Conservation (phyloP, 2,329 filamentous ascomycete genomes). For the Aspergillus alliaceus region DNA sequence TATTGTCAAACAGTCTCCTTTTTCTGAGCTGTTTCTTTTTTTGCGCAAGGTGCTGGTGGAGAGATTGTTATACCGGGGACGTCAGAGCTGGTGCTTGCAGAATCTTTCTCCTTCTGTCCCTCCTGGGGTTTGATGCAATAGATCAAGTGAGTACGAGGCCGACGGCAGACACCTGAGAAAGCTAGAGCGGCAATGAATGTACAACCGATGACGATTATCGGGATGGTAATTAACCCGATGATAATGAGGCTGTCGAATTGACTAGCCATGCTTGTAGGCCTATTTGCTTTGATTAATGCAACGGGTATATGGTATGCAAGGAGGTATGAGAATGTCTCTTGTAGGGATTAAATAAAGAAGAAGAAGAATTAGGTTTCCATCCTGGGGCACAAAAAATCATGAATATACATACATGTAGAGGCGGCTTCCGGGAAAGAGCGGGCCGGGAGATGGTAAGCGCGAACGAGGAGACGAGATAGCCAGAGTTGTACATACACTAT, state of each 20-base stretch:
- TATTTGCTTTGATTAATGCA: slow-evolving; percentile 18
- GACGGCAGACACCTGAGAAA: slow-evolving; percentile 38
- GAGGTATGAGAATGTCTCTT: neutral
- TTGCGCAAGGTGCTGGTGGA: neutral
- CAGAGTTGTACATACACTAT: neutral
- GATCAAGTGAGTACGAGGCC: slow-evolving; percentile 12
- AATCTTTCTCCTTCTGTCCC: neutral
- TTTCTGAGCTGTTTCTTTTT: neutral
- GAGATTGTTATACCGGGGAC: neutral
- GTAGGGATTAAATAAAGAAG: neutral
- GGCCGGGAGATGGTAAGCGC: neutral
- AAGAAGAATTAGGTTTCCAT: neutral
- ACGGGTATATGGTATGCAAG: neutral
- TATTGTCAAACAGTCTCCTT: neutral
- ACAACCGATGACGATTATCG: slow-evolving; percentile 46
- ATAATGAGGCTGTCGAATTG: slow-evolving; percentile 39
- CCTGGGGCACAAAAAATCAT: neutral
- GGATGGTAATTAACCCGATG: slow-evolving; percentile 48
- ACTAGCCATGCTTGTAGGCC: slow-evolving; percentile 28
- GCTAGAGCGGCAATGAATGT: slow-evolving; percentile 39
- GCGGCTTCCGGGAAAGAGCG: neutral
- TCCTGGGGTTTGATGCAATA: slow-evolving; percentile 20
- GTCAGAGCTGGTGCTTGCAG: neutral
- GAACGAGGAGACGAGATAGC: neutral
- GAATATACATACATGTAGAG: neutral